A percentile compares a stretch with the other conserved stretches of the same genome.
phyloP scores from a whole-genome alignment of 2,329 filamentous ascomycete genomes.

The Emericellopsis cladophorae region DNA sequence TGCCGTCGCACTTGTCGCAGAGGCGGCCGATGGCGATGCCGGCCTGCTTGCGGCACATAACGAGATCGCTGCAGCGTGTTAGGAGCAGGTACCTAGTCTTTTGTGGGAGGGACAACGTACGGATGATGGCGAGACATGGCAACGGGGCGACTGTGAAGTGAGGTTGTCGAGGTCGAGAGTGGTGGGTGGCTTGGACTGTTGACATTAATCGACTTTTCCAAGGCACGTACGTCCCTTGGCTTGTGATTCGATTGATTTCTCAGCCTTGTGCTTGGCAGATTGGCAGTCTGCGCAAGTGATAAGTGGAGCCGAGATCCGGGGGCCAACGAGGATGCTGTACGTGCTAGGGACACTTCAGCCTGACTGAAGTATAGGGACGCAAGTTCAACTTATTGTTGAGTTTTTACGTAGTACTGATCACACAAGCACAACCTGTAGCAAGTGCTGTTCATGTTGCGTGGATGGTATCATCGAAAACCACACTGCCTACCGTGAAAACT shows the following conservation, averaged over 20 bases:
- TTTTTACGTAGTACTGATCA: no score
- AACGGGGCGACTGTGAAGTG: conserved; percentile 3
- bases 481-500: conserved; percentile 9
- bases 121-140: conserved; percentile 90
- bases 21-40: conserved; percentile 97
- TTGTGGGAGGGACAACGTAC: conserved; percentile 32
- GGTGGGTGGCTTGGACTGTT: not conserved
- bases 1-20: conserved; percentile 99
- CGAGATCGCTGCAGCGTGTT: conserved; percentile 59
- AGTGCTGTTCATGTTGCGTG: conserved; percentile 6
- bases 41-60: conserved; percentile 98
- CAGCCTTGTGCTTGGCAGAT: conserved; percentile 26
- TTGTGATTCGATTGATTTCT: conserved; percentile 18
- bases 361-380: not conserved
- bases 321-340: conserved; percentile 9
- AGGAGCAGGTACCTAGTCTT: not conserved
- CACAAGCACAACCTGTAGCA: no score
- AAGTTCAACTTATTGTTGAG: no score
- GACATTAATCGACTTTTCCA: not conserved
- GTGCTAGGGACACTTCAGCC: not conserved
- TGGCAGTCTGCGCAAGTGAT: conserved; percentile 5
- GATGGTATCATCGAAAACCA: not conserved
- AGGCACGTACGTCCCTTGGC: conserved; percentile 5
- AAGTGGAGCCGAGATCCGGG: conserved; percentile 1
- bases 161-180: conserved; percentile 1